Percentiles rank a stretch among this genome's conserved stretches.
Evolutionary conservation across 495 filamentous ascomycete species (phyloP).

Genomic region (Trichocladium antarcticum): DNA sequence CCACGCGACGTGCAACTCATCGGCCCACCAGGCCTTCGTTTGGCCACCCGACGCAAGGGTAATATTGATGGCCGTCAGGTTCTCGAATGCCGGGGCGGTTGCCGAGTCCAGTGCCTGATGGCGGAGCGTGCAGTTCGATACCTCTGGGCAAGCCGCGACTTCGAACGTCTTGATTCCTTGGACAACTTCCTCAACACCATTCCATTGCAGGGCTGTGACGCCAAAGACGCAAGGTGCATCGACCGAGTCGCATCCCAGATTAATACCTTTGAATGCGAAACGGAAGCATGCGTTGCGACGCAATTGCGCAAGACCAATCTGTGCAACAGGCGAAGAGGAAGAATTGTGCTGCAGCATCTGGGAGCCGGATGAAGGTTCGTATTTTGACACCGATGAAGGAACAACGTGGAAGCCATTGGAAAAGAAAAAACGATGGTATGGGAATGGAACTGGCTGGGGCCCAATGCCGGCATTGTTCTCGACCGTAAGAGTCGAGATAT

Average conservation of each 20-base stretch:
- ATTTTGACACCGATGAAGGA: constrained; percentile 18
- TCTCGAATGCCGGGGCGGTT: constrained; percentile 20
- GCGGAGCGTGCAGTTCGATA: constrained; percentile 24
- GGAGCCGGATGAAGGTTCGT: constrained; percentile 29
- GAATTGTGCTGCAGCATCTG: constrained; percentile 30
- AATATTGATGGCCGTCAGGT: constrained; percentile 32
- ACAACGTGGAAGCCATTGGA: constrained; percentile 29
- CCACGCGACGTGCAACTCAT: constrained; percentile 36
- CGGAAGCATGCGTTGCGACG: constrained; percentile 29
- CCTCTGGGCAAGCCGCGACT: constrained; percentile 25
- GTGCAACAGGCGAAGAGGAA: constrained; percentile 16
- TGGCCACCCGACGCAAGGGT: constrained; percentile 20
- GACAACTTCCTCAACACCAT: constrained; percentile 15
- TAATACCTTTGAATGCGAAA: constrained; percentile 32
- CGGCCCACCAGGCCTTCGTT: constrained; percentile 31
- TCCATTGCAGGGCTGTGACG: constrained; percentile 27
- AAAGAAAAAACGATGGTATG: constrained; percentile 36
- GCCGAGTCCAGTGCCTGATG: constrained; percentile 22
- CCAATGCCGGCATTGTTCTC: constrained; percentile 13
- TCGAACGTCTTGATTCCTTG: constrained; percentile 22
- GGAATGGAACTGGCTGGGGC: constrained; percentile 26
- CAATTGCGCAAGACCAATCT: constrained; percentile 29
- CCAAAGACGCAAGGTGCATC: constrained; percentile 29
- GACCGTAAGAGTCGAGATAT: constrained; percentile 22
- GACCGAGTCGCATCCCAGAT: constrained; percentile 33